Evolutionary conservation across 2,329 filamentous ascomycete genomes (phyloP).

Genomic region (Arthrobotrys sinensis): DNA sequence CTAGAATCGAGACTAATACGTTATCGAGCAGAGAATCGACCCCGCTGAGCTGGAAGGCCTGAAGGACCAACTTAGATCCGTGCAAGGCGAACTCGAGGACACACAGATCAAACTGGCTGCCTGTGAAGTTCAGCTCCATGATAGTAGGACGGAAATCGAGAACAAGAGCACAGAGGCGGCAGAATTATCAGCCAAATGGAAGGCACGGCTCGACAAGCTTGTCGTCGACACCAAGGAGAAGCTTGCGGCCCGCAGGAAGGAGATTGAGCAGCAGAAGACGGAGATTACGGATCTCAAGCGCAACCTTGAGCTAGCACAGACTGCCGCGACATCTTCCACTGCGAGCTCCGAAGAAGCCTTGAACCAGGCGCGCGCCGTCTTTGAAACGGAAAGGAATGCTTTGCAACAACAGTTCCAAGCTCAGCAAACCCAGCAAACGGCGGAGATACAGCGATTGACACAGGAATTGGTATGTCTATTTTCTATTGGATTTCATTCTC

Average conservation of each 20-base stretch:
- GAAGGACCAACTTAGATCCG: slow-evolving; percentile 79
- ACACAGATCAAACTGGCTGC: slow-evolving; percentile 64
- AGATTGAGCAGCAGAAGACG: slow-evolving; percentile 55
- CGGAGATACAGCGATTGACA: slow-evolving; percentile 48
- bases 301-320: slow-evolving; percentile 40
- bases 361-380: slow-evolving; percentile 33
- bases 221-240: slow-evolving; percentile 63
- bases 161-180: slow-evolving; percentile 61
- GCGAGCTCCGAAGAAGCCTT: slow-evolving; percentile 36
- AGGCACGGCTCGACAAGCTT: slow-evolving; percentile 62
- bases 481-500: not conserved
- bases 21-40: slow-evolving; percentile 78
- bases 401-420: slow-evolving; percentile 41
- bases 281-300: slow-evolving; percentile 47
- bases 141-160: slow-evolving; percentile 60
- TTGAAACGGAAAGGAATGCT: slow-evolving; percentile 37
- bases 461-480: slow-evolving; percentile 47
- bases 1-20: not conserved
- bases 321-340: slow-evolving; percentile 29
- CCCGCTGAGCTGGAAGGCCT: slow-evolving; percentile 92
- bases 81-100: slow-evolving; percentile 77
- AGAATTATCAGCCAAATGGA: slow-evolving; percentile 61
- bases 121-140: slow-evolving; percentile 65
- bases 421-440: slow-evolving; percentile 53
- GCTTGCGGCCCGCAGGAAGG: slow-evolving; percentile 47